These are phyloP conservation scores for Cladophialophora exuberans DNA, from an alignment of 2,329 filamentous ascomycete species.

Conservation along the genomic window DNA sequence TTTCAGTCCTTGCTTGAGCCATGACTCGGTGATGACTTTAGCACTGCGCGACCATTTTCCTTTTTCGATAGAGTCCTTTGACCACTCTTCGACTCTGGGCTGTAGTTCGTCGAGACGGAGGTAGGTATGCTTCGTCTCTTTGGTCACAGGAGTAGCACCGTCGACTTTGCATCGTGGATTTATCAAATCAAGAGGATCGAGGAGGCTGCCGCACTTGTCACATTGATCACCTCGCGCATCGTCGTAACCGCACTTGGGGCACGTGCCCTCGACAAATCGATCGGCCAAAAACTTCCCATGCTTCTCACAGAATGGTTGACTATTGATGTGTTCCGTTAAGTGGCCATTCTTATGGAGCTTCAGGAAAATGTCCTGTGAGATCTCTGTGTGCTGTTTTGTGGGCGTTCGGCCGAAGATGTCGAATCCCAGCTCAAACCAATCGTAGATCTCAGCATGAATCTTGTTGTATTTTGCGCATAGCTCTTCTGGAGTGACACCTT, in stretches of 20 bases:
- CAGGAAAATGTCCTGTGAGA: slow-evolving; percentile 87
- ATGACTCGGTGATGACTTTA: slow-evolving; percentile 49
- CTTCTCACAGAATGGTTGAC: slow-evolving; percentile 85
- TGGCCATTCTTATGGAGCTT: slow-evolving; percentile 88
- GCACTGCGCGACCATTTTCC: slow-evolving; percentile 58
- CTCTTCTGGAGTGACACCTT: slow-evolving; percentile 77
- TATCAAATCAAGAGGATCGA: slow-evolving; percentile 74
- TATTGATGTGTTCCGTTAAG: slow-evolving; percentile 82
- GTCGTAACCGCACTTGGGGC: slow-evolving; percentile 59
- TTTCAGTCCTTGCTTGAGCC: slow-evolving; percentile 74
- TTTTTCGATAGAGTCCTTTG: slow-evolving; percentile 70
- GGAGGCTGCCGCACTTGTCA: slow-evolving; percentile 71
- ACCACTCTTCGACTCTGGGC: slow-evolving; percentile 76
- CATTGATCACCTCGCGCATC: slow-evolving; percentile 76
- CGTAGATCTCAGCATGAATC: slow-evolving; percentile 86
- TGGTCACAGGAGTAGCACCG: slow-evolving; percentile 74
- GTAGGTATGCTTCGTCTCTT: slow-evolving; percentile 88
- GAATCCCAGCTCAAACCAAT: slow-evolving; percentile 95
- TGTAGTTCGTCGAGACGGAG: slow-evolving; percentile 84
- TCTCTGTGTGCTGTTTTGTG: slow-evolving; percentile 84
- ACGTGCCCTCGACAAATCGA: slow-evolving; percentile 62
- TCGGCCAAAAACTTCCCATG: slow-evolving; percentile 74
- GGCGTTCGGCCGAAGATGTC: slow-evolving; percentile 95
- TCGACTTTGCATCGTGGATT: slow-evolving; percentile 93
- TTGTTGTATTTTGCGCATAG: slow-evolving; percentile 92